Percentiles rank a stretch among this genome's conserved stretches.
These are phyloP conservation scores for Thinopyrum elongatum DNA, from an alignment of 176 grass and related monocot genomes.

Conservation along the genomic window DNA sequence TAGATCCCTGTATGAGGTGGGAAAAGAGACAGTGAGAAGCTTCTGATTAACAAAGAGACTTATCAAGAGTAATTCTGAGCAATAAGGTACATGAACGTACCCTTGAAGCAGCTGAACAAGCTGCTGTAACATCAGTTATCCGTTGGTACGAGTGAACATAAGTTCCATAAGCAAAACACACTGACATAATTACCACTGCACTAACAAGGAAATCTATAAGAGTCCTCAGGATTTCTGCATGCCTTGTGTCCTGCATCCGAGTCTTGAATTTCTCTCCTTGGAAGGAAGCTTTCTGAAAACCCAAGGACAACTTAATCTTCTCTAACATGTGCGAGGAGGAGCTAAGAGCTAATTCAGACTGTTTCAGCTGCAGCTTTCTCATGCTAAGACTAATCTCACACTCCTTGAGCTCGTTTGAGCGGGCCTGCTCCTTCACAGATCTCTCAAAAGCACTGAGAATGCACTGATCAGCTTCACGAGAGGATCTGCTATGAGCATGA, in stretches of 20 bases:
- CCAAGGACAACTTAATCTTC: slow-evolving; percentile 74
- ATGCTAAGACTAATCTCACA: slow-evolving; percentile 75
- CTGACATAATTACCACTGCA: slow-evolving; percentile 86
- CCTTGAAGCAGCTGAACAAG: slow-evolving; percentile 51
- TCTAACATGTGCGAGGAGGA: slow-evolving; percentile 70
- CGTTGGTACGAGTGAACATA: slow-evolving; percentile 74
- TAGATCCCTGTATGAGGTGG: slow-evolving; percentile 52
- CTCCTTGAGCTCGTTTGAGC: slow-evolving; percentile 84
- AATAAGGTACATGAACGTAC: slow-evolving; percentile 34
- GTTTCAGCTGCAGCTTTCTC: slow-evolving; percentile 82
- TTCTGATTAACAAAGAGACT: neutral
- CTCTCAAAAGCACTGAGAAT: slow-evolving; percentile 68
- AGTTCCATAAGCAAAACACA: slow-evolving; percentile 68
- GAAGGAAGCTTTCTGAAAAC: slow-evolving; percentile 87
- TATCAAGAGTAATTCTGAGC: neutral
- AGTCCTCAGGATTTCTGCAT: slow-evolving; percentile 59
- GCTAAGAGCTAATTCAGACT: slow-evolving; percentile 64
- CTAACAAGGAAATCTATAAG: slow-evolving; percentile 84
- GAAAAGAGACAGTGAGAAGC: neutral
- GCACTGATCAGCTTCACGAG: slow-evolving; percentile 30
- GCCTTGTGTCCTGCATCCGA: slow-evolving; percentile 62
- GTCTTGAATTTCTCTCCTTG: slow-evolving; percentile 74
- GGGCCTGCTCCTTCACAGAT: slow-evolving; percentile 72
- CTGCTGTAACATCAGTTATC: slow-evolving; percentile 69
- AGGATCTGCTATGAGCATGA: slow-evolving; percentile 29